Base-by-base conservation (phyloP, 768 basidiomycete species). In the Lyophyllum atratum region DNA sequence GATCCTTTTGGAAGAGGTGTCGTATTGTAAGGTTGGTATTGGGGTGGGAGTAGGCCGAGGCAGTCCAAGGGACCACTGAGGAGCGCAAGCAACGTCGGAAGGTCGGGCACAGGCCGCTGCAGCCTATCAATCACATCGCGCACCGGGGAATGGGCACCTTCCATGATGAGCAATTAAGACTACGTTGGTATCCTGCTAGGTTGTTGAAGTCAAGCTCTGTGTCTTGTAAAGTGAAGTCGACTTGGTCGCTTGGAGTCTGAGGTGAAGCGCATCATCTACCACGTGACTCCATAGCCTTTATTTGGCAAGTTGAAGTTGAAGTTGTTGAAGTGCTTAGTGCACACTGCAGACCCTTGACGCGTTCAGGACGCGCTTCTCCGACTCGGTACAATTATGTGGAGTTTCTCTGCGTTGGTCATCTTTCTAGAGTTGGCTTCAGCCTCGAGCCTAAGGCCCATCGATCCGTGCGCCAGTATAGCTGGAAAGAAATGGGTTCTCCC, bases 21-120 rank as follows among this genome's bases (percentile, higher is more conserved):
- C 14, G 67, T 64, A 60, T 83, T 79, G 66, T 77, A 76, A 26
- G 56, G 71, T 55, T 67, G 72, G 68, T 79, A 89, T 40, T 68
- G 78, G 4, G 85, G 84, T 10, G 88, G 86, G 10, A 92, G 76
- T 25, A 92, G 74, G 31, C 76, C 76, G 7, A 86, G 72, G 25
- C 64, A 69, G 59, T 80, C 81, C 15, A 93, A 81, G 17, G 90
- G 89, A 12, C 77, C 70, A 46, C 74, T 72, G 52, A 92, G 76
- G 26, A 90, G 80, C 7, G 73, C 58, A 12, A 90, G 76, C 3
- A 92, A 74, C 8, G 76, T 75, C 17, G 76, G 61, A 21, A 85
- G 53, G 54, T 87, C 80, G 12, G 76, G 60, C 42, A 89, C 64
- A 54, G 76, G 76, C n/a, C 67, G 54, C 60, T 80, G 77, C 9